Conservation (phyloP, 164 flowering plant species). For the Buxus sempervirens region DNA sequence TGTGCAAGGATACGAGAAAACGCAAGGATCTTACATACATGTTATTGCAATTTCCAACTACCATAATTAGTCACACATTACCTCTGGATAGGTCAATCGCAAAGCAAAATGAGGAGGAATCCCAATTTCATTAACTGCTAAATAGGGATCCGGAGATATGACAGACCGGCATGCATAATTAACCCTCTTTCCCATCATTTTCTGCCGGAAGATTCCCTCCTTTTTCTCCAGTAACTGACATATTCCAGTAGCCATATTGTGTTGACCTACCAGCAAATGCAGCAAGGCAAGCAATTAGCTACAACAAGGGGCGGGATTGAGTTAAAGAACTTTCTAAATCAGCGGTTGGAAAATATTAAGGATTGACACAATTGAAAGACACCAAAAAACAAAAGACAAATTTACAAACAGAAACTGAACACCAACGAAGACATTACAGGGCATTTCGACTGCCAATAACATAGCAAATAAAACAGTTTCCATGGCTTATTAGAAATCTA, state of each 20-base stretch:
- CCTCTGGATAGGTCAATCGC: conserved; percentile 95
- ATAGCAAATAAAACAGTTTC: too few species aligned
- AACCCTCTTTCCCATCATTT: conserved; percentile 99
- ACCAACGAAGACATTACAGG: too few species aligned
- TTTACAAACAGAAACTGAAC: too few species aligned
- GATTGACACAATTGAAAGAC: too few species aligned
- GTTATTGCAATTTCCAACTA: background rate
- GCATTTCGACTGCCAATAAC: too few species aligned
- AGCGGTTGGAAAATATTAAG: too few species aligned
- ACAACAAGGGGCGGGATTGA: background rate
- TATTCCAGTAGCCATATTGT: conserved; percentile 49
- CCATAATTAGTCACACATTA: conserved; percentile 18
- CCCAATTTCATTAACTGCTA: conserved; percentile 96
- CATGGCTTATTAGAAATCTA: too few species aligned
- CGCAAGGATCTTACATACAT: background rate
- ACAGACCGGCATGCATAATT: conserved; percentile 96
- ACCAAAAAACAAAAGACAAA: too few species aligned
- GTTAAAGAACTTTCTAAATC: background rate
- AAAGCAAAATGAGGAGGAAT: conserved; percentile 88
- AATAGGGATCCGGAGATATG: conserved; percentile 97
- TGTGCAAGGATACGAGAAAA: background rate
- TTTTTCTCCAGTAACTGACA: conserved; percentile 89
- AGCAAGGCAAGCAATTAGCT: background rate
- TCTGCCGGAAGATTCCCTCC: conserved; percentile 93
- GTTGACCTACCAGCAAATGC: conserved; percentile 37